Conservation (phyloP, 1,284 basidiomycete species). For the Paramarasmius palmivorus region DNA sequence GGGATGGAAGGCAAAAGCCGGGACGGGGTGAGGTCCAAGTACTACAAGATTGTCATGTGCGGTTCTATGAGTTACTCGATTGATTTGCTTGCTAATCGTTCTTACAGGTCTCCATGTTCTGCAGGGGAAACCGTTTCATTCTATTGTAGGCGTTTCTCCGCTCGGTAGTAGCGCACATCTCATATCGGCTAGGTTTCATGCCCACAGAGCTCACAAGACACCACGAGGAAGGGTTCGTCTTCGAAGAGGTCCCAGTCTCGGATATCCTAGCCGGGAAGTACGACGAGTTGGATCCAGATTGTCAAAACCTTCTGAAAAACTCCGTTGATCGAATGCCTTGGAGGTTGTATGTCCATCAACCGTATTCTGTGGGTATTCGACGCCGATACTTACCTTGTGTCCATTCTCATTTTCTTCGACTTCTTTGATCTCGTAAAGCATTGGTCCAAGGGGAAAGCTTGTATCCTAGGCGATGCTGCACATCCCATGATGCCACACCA, state of each 20-base stretch:
- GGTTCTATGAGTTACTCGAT: no score
- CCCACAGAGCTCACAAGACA: constrained; percentile 33
- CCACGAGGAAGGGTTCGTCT: constrained; percentile 32
- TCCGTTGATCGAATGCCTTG: constrained; percentile 36
- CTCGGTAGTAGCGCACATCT: not conserved
- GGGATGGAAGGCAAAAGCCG: constrained; percentile 25
- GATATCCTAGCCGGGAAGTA: constrained; percentile 32
- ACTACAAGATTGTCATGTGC: constrained; percentile 39
- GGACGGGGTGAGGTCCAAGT: constrained; percentile 27
- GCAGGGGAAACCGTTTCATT: constrained; percentile 31
- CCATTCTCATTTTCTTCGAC: not conserved
- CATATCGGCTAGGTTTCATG: constrained; percentile 29
- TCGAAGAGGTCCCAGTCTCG: constrained; percentile 30
- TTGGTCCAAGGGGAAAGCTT: constrained; percentile 30
- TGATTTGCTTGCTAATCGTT: no score
- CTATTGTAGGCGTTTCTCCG: constrained; percentile 23
- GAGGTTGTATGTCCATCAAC: constrained; percentile 34
- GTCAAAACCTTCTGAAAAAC: constrained; percentile 27
- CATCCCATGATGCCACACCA: constrained; percentile 37
- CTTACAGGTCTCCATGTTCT: constrained; percentile 31
- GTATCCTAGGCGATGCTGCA: constrained; percentile 32
- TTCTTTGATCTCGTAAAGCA: no score
- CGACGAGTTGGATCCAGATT: constrained; percentile 31
- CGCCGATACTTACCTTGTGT: not conserved
- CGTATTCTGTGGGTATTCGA: constrained; percentile 24